A percentile compares a stretch with the other conserved stretches of the same genome.
These are phyloP conservation scores for Quercus aquifolioides DNA, from an alignment of 306 rosid genomes.

Conservation along the genomic window DNA sequence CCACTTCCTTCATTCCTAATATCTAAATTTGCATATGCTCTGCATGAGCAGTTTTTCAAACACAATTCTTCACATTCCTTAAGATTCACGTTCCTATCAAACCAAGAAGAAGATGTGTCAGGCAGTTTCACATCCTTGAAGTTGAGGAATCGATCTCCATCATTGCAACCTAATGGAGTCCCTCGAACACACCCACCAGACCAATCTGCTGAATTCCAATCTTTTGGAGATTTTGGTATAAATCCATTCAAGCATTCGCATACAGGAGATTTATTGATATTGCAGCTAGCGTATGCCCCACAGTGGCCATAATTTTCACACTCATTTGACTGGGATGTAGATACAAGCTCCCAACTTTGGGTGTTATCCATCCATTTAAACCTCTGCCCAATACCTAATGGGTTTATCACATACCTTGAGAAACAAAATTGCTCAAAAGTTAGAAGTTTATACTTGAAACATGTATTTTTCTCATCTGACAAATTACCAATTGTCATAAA, in stretches of 20 bases:
- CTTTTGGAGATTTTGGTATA: background rate
- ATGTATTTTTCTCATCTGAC: too few species aligned
- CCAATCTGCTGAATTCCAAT: background rate
- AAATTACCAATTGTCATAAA: too few species aligned
- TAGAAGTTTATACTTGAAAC: too few species aligned
- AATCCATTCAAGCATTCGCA: constrained; percentile 24
- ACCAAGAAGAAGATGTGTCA: constrained; percentile 31
- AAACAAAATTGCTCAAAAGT: background rate
- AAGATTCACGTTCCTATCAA: constrained; percentile 1
- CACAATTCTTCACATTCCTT: constrained; percentile 29
- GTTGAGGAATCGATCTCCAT: constrained; percentile 8
- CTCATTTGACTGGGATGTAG: background rate
- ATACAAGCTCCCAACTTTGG: constrained; percentile 9
- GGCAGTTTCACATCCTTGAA: constrained; percentile 14
- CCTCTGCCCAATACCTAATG: constrained; percentile 4
- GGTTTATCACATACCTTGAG: constrained; percentile 9
- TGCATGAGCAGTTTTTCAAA: constrained; percentile 27
- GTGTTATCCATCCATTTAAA: constrained; percentile 8
- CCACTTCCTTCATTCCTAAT: constrained; percentile 27
- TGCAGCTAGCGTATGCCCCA: constrained; percentile 18
- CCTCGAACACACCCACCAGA: constrained; percentile 20
- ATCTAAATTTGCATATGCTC: constrained; percentile 24
- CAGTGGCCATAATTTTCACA: constrained; percentile 26
- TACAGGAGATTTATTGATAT: background rate
- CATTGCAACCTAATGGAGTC: constrained; percentile 5